Conservation (phyloP, 257 asterid species). For the Primulina tabacum region DNA sequence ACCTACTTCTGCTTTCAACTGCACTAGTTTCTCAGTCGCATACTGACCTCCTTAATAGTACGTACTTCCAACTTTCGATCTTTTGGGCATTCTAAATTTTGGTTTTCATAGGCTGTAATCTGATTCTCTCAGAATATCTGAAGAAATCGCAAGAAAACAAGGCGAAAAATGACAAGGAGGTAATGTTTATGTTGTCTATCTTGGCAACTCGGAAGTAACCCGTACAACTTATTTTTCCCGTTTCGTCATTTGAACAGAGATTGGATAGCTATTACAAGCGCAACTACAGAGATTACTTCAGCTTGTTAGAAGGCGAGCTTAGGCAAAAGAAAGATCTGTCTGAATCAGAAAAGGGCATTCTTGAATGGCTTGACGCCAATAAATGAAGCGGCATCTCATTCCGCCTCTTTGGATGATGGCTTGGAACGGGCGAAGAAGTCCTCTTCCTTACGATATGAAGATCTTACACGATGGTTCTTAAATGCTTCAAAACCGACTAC, state of each 20-base stretch:
- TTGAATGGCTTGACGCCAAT: not conserved
- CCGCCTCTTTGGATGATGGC: not conserved
- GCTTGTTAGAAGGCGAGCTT: slow-evolving; percentile 19
- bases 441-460: not conserved
- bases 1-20: slow-evolving; percentile 43
- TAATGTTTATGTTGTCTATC: slow-evolving; percentile 9
- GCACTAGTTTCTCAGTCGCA: slow-evolving; percentile 46
- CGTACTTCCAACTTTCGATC: not conserved
- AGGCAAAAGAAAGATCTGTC: no score
- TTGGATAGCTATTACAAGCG: slow-evolving; percentile 72
- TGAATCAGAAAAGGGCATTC: not conserved
- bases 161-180: slow-evolving; percentile 86
- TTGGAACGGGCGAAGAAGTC: not conserved
- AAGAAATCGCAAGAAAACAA: slow-evolving; percentile 86
- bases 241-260: slow-evolving; percentile 40
- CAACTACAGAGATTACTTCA: slow-evolving; percentile 76
- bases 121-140: slow-evolving; percentile 49
- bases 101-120: not conserved
- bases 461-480: not conserved
- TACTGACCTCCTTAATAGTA: slow-evolving; percentile 72
- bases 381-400: not conserved
- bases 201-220: not conserved
- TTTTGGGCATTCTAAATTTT: not conserved
- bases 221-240: not conserved
- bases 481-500: not conserved